Evolutionary conservation across 371 early-diverging fungal species (phyloP).

Genomic region (Dinochytrium kinnereticum): DNA sequence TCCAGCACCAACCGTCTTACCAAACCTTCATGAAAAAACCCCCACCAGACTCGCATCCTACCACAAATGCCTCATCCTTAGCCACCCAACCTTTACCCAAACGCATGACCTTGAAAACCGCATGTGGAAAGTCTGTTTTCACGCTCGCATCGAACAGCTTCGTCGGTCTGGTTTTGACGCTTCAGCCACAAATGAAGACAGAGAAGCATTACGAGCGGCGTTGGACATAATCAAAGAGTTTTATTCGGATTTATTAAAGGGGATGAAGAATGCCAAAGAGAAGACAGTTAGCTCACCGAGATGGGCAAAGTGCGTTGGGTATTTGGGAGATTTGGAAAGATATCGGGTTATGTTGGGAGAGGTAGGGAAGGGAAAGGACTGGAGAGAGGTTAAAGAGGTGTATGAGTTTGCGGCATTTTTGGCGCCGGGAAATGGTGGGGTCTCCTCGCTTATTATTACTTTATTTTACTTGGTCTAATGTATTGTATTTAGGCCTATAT

Average conservation of each 20-base stretch:
- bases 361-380: slow-evolving; percentile 17
- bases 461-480: not conserved
- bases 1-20: not conserved
- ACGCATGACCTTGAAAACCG: slow-evolving; percentile 40
- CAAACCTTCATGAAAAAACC: slow-evolving; percentile 7
- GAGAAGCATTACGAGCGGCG: too few species aligned
- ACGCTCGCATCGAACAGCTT: slow-evolving; percentile 33
- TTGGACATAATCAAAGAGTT: too few species aligned
- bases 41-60: slow-evolving; percentile 24
- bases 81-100: slow-evolving; percentile 16
- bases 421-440: slow-evolving; percentile 35
- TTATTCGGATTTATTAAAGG: slow-evolving; percentile 7
- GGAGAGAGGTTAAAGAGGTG: slow-evolving; percentile 13
- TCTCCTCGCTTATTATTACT: not conserved
- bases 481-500: slow-evolving; percentile 25
- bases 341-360: slow-evolving; percentile 26
- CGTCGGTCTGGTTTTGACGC: slow-evolving; percentile 19
- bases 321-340: slow-evolving; percentile 40
- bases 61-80: slow-evolving; percentile 2
- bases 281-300: slow-evolving; percentile 23
- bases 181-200: too few species aligned
- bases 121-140: slow-evolving; percentile 39
- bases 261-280: slow-evolving; percentile 14
- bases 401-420: slow-evolving; percentile 38
- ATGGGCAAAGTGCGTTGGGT: slow-evolving; percentile 34